These are phyloP conservation scores for Juglanconis juglandina DNA, from an alignment of 2,329 filamentous ascomycete species.

Conservation along the genomic window DNA sequence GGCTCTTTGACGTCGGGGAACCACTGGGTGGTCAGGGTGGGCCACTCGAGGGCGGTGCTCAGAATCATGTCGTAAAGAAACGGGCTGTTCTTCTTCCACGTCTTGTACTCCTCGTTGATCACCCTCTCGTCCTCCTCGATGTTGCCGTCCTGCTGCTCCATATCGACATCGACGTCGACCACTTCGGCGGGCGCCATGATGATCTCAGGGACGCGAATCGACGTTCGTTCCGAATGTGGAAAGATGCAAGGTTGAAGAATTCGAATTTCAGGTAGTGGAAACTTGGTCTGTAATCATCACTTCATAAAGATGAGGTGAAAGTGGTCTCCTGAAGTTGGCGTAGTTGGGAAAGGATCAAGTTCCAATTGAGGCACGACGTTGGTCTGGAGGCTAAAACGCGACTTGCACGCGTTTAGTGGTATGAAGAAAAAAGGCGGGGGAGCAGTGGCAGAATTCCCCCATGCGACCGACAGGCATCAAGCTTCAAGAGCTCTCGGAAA, in stretches of 20 bases:
- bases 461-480: background rate
- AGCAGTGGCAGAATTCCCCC: background rate
- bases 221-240: background rate
- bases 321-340: background rate
- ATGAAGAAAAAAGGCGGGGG: background rate
- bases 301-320: no score
- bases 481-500: background rate
- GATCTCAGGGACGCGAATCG: background rate
- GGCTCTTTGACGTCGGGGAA: slow-evolving; percentile 89
- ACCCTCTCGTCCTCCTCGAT: slow-evolving; percentile 72
- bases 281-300: no score
- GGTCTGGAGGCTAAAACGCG: background rate
- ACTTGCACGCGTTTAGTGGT: slow-evolving; percentile 8
- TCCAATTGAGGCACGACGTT: background rate
- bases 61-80: slow-evolving; percentile 98
- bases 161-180: slow-evolving; percentile 47
- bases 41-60: slow-evolving; percentile 92
- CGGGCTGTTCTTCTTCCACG: slow-evolving; percentile 99
- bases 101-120: slow-evolving; percentile 99
- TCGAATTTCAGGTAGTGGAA: no score
- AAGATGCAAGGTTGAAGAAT: no score
- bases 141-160: slow-evolving; percentile 65
- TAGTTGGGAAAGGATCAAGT: background rate
- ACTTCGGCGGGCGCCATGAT: slow-evolving; percentile 47
- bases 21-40: slow-evolving; percentile 96